Conservation (phyloP, 1,139 yeast genomes). For the Yamadazyma triangularis region DNA sequence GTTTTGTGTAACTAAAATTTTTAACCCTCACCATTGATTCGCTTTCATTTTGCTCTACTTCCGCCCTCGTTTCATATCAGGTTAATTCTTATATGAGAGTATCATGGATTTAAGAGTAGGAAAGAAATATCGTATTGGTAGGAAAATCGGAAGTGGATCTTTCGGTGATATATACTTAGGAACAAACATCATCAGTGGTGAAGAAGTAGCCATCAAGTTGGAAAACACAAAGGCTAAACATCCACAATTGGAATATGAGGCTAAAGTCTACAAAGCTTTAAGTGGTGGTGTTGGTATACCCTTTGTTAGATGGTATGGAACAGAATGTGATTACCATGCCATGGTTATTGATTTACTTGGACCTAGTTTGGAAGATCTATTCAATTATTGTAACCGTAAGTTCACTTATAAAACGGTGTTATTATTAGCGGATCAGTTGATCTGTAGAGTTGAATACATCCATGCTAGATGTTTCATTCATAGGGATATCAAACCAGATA, state of each 20-base stretch:
- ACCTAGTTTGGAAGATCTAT: constrained; percentile 91
- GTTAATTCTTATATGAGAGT: too few relatives aligned
- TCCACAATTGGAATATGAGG: constrained; percentile 96
- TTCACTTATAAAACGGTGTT: constrained; percentile 92
- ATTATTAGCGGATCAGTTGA: constrained; percentile 87
- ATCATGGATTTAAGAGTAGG: constrained; percentile 82
- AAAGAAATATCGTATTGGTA: constrained; percentile 89
- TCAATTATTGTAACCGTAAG: constrained; percentile 92
- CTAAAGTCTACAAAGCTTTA: constrained; percentile 87
- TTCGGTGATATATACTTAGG: constrained; percentile 96
- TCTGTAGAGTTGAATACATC: constrained; percentile 90
- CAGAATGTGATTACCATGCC: constrained; percentile 94
- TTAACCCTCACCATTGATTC: neutral
- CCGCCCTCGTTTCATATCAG: too few relatives aligned
- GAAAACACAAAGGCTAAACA: constrained; percentile 90
- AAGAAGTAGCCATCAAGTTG: constrained; percentile 93
- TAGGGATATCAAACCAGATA: constrained; percentile 91
- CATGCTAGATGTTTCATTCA: constrained; percentile 96
- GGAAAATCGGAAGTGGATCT: constrained; percentile 96
- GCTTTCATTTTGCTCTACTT: neutral
- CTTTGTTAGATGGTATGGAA: constrained; percentile 95
- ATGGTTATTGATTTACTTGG: constrained; percentile 96
- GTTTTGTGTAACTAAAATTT: neutral
- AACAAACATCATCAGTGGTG: constrained; percentile 91
- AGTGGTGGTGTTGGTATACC: constrained; percentile 98